Percentiles rank a stretch among this genome's conserved stretches.
Conservation (phyloP, 2,329 filamentous ascomycete genomes). For the Stagonosporopsis rhizophila region DNA sequence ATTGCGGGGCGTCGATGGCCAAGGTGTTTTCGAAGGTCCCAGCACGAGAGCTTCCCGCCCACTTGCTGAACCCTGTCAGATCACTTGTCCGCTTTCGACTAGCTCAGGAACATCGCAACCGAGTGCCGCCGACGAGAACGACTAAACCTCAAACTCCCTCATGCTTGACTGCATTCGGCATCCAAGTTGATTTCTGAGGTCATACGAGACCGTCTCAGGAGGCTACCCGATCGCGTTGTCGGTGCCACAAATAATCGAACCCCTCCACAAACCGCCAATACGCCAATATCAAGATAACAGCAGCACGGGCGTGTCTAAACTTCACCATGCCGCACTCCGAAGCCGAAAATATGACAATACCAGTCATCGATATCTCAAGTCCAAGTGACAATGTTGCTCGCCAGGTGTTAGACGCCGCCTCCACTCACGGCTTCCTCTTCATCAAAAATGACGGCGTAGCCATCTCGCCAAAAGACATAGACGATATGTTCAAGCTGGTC, state of each 20-base stretch:
- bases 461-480: conserved; percentile 71
- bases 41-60: conserved; percentile 21
- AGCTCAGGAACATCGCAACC: conserved; percentile 10
- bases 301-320: not conserved
- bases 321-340: conserved; percentile 27
- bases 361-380: conserved; percentile 81
- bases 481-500: conserved; percentile 77
- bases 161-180: conserved; percentile 1
- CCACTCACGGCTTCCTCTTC: conserved; percentile 87
- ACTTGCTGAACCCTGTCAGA: conserved; percentile 12
- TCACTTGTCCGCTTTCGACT: conserved; percentile 16
- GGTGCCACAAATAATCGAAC: not conserved
- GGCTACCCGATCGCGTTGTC: not conserved
- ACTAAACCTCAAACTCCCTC: not conserved
- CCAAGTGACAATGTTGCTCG: conserved; percentile 67
- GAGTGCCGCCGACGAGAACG: conserved; percentile 7
- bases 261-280: not conserved
- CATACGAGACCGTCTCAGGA: not conserved
- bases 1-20: conserved; percentile 18
- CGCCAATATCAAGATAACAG: not conserved
- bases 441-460: conserved; percentile 76
- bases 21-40: conserved; percentile 12
- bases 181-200: not conserved
- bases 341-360: conserved; percentile 59
- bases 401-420: conserved; percentile 78